Conservation (phyloP, 2,329 filamentous ascomycete genomes). For the Cladobotryum mycophilum region DNA sequence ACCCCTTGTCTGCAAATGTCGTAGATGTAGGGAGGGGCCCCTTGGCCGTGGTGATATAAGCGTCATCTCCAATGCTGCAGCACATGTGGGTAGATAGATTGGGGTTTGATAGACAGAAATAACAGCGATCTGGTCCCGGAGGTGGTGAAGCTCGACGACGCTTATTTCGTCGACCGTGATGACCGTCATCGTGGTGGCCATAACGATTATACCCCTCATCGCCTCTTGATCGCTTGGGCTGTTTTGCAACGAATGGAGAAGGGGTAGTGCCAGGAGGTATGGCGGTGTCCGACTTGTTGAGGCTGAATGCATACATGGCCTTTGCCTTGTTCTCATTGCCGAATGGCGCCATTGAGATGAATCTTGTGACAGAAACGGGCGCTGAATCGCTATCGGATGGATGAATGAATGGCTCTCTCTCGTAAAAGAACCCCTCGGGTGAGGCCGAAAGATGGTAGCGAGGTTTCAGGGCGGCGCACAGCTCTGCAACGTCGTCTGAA, state of each 20-base stretch:
- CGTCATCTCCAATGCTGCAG: constrained; percentile 78
- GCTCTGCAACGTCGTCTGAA: constrained; percentile 66
- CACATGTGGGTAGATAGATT: constrained; percentile 82
- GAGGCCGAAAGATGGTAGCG: constrained; percentile 82
- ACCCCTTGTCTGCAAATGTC: constrained; percentile 58
- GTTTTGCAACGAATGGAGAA: constrained; percentile 60
- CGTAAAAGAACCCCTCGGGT: constrained; percentile 63
- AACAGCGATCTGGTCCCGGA: constrained; percentile 73
- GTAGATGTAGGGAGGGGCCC: constrained; percentile 70
- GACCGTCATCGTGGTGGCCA: constrained; percentile 38
- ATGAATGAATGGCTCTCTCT: constrained; percentile 90
- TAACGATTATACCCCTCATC: constrained; percentile 52
- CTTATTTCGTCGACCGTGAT: constrained; percentile 39
- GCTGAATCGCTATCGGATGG: constrained; percentile 40
- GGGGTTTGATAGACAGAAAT: constrained; percentile 90
- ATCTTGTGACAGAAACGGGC: constrained; percentile 65
- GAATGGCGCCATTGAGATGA: constrained; percentile 79
- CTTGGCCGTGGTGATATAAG: constrained; percentile 87
- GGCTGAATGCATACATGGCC: constrained; percentile 69
- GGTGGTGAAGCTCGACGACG: constrained; percentile 47
- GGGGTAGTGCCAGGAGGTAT: constrained; percentile 67
- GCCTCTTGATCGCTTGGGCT: constrained; percentile 49
- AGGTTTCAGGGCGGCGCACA: constrained; percentile 76
- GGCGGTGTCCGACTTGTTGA: constrained; percentile 59
- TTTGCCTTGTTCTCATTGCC: constrained; percentile 74